Base-by-base conservation (phyloP, 495 filamentous ascomycete genomes). In the Staphylotrichum tortipilum region DNA sequence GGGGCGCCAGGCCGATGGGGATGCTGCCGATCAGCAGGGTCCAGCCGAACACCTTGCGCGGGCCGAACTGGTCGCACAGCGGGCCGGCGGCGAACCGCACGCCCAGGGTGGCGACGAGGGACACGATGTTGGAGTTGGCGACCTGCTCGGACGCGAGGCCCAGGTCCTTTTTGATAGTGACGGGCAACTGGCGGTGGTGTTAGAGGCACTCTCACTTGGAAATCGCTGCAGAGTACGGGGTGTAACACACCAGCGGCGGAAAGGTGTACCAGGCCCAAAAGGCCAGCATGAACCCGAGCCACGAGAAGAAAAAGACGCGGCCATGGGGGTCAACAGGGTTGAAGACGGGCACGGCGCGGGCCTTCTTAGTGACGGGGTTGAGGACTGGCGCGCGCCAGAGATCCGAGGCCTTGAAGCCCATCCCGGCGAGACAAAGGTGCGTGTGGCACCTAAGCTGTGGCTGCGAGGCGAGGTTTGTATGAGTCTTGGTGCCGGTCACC, bases 261-360 rank as follows among this genome's bases (percentile, higher is more conserved):
- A 90, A 91, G 1, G 87, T 80, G 62, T 82, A 88, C 85, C 91
- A 97, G 3, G 87, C 91, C 68, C 88, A 85, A 72, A 97, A 97
- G 18, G 89, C 88, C 49, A 96, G 80, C 82, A 96, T 87, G 70
- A 97, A 97, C 8, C 91, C 91, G 41, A 88, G 78, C 84, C 90
- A 95, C 0, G 89, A 88, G 69, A 96, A 95, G 74, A 89, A 88
- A 67, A 94, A 95, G 0, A 92, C 88, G 3, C 89, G 78, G 38
- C 91, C 89, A 76, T 97, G 88, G 53, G 79, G 62, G 57, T 94
- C 79, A 51, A 88, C 59, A 8, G 85, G 82, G 62, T 96, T 96
- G 23, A 96, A 64, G 28, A 86, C 60, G 0, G 90, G 91, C 41
- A 96, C 81, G 0, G 85, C 85, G 34, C 76, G 78, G 28, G 90